A percentile compares a stretch with the other conserved stretches of the same genome.
phyloP scores from a whole-genome alignment of 1,284 basidiomycete species.

The Malassezia yamatoensis region DNA sequence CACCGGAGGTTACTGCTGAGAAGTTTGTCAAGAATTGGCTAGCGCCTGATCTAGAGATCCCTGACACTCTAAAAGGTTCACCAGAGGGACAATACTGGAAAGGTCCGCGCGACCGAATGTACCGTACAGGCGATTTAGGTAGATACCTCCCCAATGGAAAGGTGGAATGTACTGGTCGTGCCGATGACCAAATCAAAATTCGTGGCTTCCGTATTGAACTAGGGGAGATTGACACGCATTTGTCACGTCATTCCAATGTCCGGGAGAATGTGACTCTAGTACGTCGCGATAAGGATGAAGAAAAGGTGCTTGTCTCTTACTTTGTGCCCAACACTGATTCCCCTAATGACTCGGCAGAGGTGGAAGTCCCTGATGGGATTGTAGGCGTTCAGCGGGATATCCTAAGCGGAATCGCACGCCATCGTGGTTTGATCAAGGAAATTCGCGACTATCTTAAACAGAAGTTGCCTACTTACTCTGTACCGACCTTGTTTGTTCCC shows the following conservation, averaged over 20 bases:
- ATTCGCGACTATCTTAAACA: constrained; percentile 92
- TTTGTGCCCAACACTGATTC: constrained; percentile 78
- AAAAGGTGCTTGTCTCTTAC: constrained; percentile 96
- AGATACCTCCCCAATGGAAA: constrained; percentile 84
- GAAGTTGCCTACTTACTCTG: constrained; percentile 66
- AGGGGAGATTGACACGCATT: constrained; percentile 93
- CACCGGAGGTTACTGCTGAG: constrained; percentile 65
- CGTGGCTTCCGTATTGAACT: constrained; percentile 98
- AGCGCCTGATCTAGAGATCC: constrained; percentile 29
- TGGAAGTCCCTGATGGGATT: constrained; percentile 55
- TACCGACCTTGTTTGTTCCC: constrained; percentile 60
- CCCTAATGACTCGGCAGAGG: constrained; percentile 58
- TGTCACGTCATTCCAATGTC: constrained; percentile 83
- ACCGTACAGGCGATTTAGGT: constrained; percentile 90
- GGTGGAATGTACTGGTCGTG: constrained; percentile 93
- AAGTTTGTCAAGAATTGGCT: constrained; percentile 47
- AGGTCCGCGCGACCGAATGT: constrained; percentile 96
- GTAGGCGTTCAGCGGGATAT: constrained; percentile 22
- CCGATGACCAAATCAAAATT: constrained; percentile 99
- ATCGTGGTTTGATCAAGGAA: constrained; percentile 67
- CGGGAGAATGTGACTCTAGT: constrained; percentile 96
- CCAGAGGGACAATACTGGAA: constrained; percentile 59
- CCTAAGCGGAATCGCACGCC: constrained; percentile 35
- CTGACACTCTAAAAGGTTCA: constrained; percentile 36
- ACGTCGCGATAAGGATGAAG: constrained; percentile 94